These are phyloP conservation scores for Tolypocladium album DNA, from an alignment of 2,329 filamentous ascomycete species.

Conservation along the genomic window DNA sequence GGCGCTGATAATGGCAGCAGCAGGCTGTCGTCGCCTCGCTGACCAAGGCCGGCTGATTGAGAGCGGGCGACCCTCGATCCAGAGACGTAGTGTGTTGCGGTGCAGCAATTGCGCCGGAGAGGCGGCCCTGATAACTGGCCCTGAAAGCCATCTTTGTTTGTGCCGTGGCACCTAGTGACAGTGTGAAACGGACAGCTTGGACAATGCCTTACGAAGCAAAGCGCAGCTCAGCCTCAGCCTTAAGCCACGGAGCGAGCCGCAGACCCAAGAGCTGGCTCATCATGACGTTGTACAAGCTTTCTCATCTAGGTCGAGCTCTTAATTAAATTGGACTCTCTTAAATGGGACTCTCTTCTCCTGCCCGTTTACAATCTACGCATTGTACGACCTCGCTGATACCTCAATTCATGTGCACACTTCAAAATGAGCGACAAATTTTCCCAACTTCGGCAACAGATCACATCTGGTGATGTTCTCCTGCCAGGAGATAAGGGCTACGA, in stretches of 20 bases:
- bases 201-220: neutral
- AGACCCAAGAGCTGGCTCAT: neutral
- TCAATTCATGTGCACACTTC: neutral
- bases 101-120: neutral
- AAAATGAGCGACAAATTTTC: neutral
- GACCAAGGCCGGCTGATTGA: neutral
- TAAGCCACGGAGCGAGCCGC: neutral
- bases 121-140: neutral
- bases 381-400: neutral
- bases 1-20: neutral
- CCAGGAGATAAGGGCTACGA: slow-evolving; percentile 20
- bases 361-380: neutral
- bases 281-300: neutral
- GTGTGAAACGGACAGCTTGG: neutral
- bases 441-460: neutral
- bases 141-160: neutral
- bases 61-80: neutral
- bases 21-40: neutral
- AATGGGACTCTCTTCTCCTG: neutral
- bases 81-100: neutral
- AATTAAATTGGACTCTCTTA: neutral
- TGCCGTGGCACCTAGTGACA: neutral
- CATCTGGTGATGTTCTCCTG: slow-evolving; percentile 7
- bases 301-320: neutral
- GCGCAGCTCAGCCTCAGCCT: neutral